Evolutionary conservation across 257 asterid species (phyloP), one percentile per base, ranked within the genome.

Genomic region (Solanum pinnatisectum): DNA sequence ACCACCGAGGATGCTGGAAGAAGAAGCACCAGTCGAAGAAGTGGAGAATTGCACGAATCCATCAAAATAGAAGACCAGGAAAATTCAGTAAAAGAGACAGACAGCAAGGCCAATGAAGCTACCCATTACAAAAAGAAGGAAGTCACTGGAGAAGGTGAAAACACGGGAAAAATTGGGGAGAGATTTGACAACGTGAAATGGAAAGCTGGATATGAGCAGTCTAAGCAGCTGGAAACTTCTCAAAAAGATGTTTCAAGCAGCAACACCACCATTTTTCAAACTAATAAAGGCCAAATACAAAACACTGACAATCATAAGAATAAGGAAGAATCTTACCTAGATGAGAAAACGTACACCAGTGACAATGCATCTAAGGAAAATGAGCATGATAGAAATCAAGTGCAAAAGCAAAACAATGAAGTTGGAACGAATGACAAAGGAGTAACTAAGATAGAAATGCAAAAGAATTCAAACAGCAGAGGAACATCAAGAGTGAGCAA

Each of bases 381-480:
- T 32, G 63, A 49, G 79, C 83, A 86, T 13, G 91, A 87, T 81
- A 84, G 65, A 22, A 79, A 86, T 70, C 87, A 60, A 87, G 63
- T 23, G 40, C 87, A 52, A 32, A 82, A 32, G 70, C 86, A 49
- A 30, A 82, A 10, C 70, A 30, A 52, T 49, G 88, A 88, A 10
- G 25, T 70, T 68, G 89, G 78, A 49, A 81, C 3, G 27, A 56
- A 46, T 22, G 74, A 72, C 49, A 32, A 85, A 40, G 91, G 88
- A 8, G 89, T 88, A 68, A 77, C 63, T 90, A 90, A 86, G 88
- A 27, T 87, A 90, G 95, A 91, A 86, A 42, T 40, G 87, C 89
- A 83, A 46, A 86, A 87, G 71, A 87, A 88, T 72, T 30, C 84
- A 39, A 87, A 46, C 15, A 63, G 84, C 46, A 83, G 87, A 65